These are phyloP conservation scores for Dendryphion nanum DNA, from an alignment of 2,329 filamentous ascomycete genomes.

Conservation along the genomic window DNA sequence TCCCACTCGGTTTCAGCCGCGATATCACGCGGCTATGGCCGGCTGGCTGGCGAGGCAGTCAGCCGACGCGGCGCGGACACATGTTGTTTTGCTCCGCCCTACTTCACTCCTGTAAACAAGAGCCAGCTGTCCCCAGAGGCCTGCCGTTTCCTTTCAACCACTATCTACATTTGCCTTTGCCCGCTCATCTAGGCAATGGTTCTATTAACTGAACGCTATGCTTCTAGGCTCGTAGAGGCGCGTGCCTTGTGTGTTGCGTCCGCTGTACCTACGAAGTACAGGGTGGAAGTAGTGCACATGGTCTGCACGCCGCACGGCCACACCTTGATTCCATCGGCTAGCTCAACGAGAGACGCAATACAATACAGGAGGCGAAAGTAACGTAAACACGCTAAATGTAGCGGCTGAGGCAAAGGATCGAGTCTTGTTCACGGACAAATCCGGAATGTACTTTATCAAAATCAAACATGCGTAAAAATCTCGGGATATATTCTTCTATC, in stretches of 20 bases:
- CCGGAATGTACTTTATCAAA: neutral
- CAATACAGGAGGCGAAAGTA: neutral
- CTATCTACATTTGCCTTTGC: constrained; percentile 6
- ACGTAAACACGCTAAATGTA: neutral
- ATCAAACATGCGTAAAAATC: neutral
- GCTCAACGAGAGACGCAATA: no score
- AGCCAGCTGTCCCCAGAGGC: constrained; percentile 5
- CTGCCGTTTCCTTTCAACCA: constrained; percentile 6
- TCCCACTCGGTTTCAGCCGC: constrained; percentile 4
- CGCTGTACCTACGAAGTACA: constrained; percentile 13
- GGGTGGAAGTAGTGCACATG: no score
- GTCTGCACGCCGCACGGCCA: no score
- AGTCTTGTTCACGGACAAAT: neutral
- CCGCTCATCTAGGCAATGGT: constrained; percentile 8
- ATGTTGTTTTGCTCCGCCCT: constrained; percentile 3
- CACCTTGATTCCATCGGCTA: neutral
- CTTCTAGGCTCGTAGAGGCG: constrained; percentile 15
- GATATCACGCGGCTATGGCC: constrained; percentile 1
- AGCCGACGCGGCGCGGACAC: neutral
- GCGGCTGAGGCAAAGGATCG: neutral
- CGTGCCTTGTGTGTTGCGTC: constrained; percentile 11
- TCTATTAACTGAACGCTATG: constrained; percentile 8
- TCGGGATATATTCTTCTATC: neutral
- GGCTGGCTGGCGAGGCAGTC: constrained; percentile 2
- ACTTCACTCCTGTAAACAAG: constrained; percentile 4